A percentile compares a stretch with the other conserved stretches of the same genome.
Evolutionary conservation across 2,329 filamentous ascomycete genomes (phyloP).

Genomic region (Xylariaceae sp.): DNA sequence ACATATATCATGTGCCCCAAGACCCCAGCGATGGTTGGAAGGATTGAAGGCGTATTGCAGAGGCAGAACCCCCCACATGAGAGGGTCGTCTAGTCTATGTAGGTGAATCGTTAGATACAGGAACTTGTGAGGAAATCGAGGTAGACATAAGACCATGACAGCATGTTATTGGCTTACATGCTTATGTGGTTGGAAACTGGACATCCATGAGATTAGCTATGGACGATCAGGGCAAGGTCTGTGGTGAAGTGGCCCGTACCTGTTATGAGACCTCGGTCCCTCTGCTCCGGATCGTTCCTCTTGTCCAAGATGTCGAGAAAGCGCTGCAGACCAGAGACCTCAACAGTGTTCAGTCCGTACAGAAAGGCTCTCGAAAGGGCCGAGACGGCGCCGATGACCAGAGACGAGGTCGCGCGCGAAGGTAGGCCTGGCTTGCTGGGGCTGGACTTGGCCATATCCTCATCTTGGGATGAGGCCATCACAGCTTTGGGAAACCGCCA

Average conservation of each 20-base stretch:
- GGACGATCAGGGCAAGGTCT: not conserved
- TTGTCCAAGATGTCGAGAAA: slow-evolving; percentile 75
- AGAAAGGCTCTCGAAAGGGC: slow-evolving; percentile 71
- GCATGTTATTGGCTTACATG: slow-evolving; percentile 55
- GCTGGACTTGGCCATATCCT: slow-evolving; percentile 2
- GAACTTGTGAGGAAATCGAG: not conserved
- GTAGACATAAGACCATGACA: not conserved
- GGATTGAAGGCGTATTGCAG: slow-evolving; percentile 67
- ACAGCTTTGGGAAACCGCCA: no score
- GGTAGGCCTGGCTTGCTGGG: slow-evolving; percentile 50
- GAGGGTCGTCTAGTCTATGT: slow-evolving; percentile 83
- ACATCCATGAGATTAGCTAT: slow-evolving; percentile 8
- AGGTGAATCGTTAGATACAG: no score
- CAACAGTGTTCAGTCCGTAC: slow-evolving; percentile 66
- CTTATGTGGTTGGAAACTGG: slow-evolving; percentile 84
- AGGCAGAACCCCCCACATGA: slow-evolving; percentile 89
- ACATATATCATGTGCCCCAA: slow-evolving; percentile 94
- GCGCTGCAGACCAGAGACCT: slow-evolving; percentile 70
- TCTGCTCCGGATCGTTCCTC: slow-evolving; percentile 60
- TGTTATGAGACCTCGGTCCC: slow-evolving; percentile 77
- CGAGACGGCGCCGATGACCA: slow-evolving; percentile 70
- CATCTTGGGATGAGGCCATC: no score
- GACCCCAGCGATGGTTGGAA: slow-evolving; percentile 76
- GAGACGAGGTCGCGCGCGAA: slow-evolving; percentile 70
- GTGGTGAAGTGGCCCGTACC: slow-evolving; percentile 45